Base-by-base conservation (phyloP, 2,329 filamentous ascomycete genomes). In the Tolypocladium inflatum region DNA sequence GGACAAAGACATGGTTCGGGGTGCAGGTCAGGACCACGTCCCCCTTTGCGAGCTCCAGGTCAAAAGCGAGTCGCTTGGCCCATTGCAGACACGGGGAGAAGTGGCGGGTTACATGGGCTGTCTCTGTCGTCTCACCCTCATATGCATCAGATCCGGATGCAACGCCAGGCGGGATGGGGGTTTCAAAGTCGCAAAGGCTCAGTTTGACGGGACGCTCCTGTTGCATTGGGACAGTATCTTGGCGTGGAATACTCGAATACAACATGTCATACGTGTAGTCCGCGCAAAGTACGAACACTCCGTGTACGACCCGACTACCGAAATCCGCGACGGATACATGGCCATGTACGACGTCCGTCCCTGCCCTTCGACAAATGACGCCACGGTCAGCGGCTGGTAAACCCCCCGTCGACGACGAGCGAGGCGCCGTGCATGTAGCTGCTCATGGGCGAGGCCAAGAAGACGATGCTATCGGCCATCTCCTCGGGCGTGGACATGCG, bases 21-120 rank as follows among this genome's bases (percentile, higher is more conserved):
- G 78, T 78, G 63, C 78, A 80, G 50, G 82, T 74, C 73, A 83
- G 74, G 38, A 81, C 77, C 2, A 80, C 78, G 55, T 83, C 80
- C 15, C 77, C 77, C 55, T 68, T 71, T 57, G 73, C 64, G 8
- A 83, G 59, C 0, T 77, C 78, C 9, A 79, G 70, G 4, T 80
- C 80, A 42, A 71, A 68, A 0, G 75, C 78, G n/a, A 84, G 64
- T 58, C 79, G 71, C 64, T 77, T 80, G 43, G 78, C 72, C 79
- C 79, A 83, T 71, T 69, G 64, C 37, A 83, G 30, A 33, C 1
- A 33, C 30, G 30, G 7, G 30, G 8, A 7, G 4, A 23, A 15
- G 21, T 43, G 11, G 42, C 17, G 21, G 21, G 42, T 13, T 38
- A 23, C 9, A 13, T 9, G 8, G 23, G 17, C 43, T 30, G 6